Percentiles rank a stretch among this genome's conserved stretches.
Evolutionary conservation across 306 rosid genomes (phyloP).

Genomic region (Acacia confusa): DNA sequence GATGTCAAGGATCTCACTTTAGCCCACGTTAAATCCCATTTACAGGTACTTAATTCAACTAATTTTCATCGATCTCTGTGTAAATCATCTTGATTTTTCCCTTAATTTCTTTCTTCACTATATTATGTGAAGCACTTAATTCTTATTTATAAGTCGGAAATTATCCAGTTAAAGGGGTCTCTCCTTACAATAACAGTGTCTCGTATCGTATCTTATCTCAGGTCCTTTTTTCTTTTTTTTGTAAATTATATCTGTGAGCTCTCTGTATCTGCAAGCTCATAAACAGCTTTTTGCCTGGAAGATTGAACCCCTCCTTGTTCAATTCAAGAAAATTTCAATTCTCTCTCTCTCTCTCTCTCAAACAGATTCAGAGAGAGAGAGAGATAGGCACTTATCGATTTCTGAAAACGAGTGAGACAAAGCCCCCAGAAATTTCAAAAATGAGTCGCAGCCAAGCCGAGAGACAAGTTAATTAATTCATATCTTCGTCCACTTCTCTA

Average conservation of each 20-base stretch:
- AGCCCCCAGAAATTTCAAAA: constrained; percentile 53
- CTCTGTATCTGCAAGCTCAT: constrained; percentile 60
- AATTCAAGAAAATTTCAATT: constrained; percentile 42
- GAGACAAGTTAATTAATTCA: constrained; percentile 5
- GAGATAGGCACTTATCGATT: constrained; percentile 47
- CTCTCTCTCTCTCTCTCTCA: not conserved
- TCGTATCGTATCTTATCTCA: constrained; percentile 26
- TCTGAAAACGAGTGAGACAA: constrained; percentile 82
- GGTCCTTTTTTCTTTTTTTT: constrained; percentile 47
- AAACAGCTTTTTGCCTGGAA: constrained; percentile 69
- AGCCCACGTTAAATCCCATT: constrained; percentile 98
- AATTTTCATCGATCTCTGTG: not conserved
- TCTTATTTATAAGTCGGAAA: constrained; percentile 43
- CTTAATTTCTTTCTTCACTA: constrained; percentile 20
- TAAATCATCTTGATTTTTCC: not conserved
- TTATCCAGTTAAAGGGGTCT: constrained; percentile 51
- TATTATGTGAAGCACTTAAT: constrained; percentile 41
- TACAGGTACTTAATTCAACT: constrained; percentile 65
- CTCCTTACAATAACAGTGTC: constrained; percentile 40
- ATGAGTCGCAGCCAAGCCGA: constrained; percentile 52
- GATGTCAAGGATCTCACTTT: constrained; percentile 99
- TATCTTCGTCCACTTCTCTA: constrained; percentile 31
- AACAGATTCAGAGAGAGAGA: not conserved
- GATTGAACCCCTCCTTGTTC: constrained; percentile 61
- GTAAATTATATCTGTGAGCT: constrained; percentile 50